Percentiles rank a stretch among this genome's conserved stretches.
phyloP scores from a whole-genome alignment of 2,329 filamentous ascomycete species.

The Gaeumannomyces tritici region DNA sequence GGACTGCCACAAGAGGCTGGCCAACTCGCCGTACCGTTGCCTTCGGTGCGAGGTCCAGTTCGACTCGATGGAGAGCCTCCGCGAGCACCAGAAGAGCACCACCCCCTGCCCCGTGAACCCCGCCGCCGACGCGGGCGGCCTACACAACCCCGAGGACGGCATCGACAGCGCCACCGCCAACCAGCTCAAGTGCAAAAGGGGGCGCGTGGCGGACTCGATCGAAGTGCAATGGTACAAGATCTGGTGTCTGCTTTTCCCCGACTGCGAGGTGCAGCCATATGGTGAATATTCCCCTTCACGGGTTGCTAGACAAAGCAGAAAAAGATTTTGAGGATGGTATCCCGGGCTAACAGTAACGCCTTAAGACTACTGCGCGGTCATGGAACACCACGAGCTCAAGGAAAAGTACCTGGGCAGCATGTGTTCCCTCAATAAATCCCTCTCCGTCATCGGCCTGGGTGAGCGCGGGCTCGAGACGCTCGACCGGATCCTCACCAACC shows the following conservation, averaged over 20 bases:
- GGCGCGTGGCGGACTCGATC: constrained; percentile 3
- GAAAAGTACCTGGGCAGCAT: constrained; percentile 3
- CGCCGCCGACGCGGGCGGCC: not conserved
- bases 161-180: constrained; percentile 4
- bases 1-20: constrained; percentile 5
- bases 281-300: not conserved
- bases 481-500: constrained; percentile 6
- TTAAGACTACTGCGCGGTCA: constrained; percentile 6
- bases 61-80: constrained; percentile 3
- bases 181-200: constrained; percentile 5
- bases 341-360: not conserved
- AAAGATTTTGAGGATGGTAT: no score
- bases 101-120: not conserved
- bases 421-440: not conserved
- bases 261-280: constrained; percentile 4
- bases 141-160: constrained; percentile 5
- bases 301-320: no score
- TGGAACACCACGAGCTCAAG: constrained; percentile 7
- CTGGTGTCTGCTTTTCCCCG: constrained; percentile 6
- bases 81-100: constrained; percentile 1
- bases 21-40: constrained; percentile 2
- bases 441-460: constrained; percentile 1
- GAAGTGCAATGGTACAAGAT: constrained; percentile 8
- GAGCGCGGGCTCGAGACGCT: constrained; percentile 4
- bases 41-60: constrained; percentile 5